These are phyloP conservation scores for Blumeria graminis DNA, from an alignment of 2,329 filamentous ascomycete species.

Conservation along the genomic window DNA sequence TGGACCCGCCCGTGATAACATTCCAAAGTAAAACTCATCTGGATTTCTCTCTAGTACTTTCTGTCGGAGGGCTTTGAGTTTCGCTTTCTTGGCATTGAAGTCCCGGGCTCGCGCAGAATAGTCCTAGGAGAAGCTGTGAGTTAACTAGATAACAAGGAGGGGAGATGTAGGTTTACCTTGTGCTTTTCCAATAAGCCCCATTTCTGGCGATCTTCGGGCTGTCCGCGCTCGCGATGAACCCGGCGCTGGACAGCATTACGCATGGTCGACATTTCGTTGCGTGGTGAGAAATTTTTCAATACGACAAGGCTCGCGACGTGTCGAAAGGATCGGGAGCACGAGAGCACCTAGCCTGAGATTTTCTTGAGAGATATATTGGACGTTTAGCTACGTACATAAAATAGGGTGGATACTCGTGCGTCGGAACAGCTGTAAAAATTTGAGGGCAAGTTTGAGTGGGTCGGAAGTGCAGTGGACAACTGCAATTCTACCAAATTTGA, in stretches of 20 bases:
- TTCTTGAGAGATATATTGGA: no score
- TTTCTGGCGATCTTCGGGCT: conserved; percentile 59
- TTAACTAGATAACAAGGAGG: not conserved
- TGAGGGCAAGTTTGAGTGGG: no score
- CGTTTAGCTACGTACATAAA: no score
- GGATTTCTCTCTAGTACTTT: conserved; percentile 44
- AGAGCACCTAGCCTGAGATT: no score
- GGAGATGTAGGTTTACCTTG: conserved; percentile 30
- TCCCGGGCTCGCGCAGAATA: conserved; percentile 40
- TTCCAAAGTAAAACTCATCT: conserved; percentile 50
- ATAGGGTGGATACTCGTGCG: no score
- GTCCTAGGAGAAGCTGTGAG: conserved; percentile 21
- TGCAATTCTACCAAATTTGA: no score
- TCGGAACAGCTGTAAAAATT: no score
- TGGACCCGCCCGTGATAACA: conserved; percentile 28
- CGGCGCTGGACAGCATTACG: conserved; percentile 49
- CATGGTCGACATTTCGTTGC: conserved; percentile 27
- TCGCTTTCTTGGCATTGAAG: conserved; percentile 38
- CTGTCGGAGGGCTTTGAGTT: conserved; percentile 30
- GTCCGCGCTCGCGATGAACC: conserved; percentile 73
- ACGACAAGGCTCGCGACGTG: no score
- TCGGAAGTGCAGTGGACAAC: no score
- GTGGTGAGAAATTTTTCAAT: no score
- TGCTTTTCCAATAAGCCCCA: conserved; percentile 90
- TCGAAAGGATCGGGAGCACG: no score